Evolutionary conservation across 495 filamentous ascomycete genomes (phyloP).

Genomic region (Xylaria cubensis): DNA sequence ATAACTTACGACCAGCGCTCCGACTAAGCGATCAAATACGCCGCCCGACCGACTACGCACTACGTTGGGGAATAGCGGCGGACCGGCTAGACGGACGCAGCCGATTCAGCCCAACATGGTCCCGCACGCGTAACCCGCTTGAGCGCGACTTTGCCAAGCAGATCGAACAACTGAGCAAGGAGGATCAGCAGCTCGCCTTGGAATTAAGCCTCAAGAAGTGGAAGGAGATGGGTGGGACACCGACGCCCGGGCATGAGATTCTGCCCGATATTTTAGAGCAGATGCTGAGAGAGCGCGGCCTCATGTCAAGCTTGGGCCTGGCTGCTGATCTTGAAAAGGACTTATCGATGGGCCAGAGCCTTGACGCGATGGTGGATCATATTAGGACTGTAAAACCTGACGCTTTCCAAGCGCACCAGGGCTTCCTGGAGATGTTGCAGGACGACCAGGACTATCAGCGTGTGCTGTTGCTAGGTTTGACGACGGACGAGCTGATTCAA

Average conservation of each 20-base stretch:
- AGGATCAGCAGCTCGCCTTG: background rate
- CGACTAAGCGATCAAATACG: conserved; percentile 29
- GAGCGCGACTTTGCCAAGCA: conserved; percentile 28
- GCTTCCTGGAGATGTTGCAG: conserved; percentile 27
- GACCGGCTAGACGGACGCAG: conserved; percentile 41
- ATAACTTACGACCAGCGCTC: conserved; percentile 40
- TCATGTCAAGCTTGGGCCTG: conserved; percentile 14
- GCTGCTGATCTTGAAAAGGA: background rate
- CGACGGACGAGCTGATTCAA: conserved; percentile 43
- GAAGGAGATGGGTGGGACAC: background rate
- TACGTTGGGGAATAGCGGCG: conserved; percentile 43
- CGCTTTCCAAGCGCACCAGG: conserved; percentile 13
- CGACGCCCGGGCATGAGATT: conserved; percentile 7
- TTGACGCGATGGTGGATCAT: conserved; percentile 12
- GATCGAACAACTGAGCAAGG: conserved; percentile 24
- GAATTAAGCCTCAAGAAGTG: conserved; percentile 1
- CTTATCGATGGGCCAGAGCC: background rate
- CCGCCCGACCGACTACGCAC: conserved; percentile 43
- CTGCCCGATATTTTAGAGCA: conserved; percentile 24
- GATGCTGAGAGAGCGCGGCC: conserved; percentile 8
- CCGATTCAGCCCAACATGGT: conserved; percentile 41
- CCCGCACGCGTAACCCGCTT: conserved; percentile 35
- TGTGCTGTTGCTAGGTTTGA: conserved; percentile 32
- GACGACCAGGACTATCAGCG: conserved; percentile 46
- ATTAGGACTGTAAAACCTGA: conserved; percentile 6